Percentiles rank a stretch among this genome's conserved stretches.
Evolutionary conservation across 2,329 filamentous ascomycete species (phyloP).

Genomic region (Penicillium sclerotiorum): DNA sequence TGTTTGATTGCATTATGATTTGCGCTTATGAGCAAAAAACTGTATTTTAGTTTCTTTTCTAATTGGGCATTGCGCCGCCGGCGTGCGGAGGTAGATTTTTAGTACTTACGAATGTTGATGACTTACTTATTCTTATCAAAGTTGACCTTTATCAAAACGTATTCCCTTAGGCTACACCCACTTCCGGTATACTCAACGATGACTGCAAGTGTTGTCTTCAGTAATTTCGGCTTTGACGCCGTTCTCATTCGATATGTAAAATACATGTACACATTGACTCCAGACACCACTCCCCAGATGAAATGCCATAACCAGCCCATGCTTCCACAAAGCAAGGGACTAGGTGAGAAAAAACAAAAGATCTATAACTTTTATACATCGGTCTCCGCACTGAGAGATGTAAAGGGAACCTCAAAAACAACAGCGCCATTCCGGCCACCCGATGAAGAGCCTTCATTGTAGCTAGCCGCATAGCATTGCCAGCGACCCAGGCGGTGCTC

Average conservation of each 20-base stretch:
- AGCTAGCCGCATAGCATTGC: slow-evolving; percentile 56
- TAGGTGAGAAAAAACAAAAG: slow-evolving; percentile 2
- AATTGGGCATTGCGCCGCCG: too few species aligned
- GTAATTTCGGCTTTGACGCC: neutral
- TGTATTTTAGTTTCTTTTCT: too few species aligned
- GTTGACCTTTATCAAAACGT: too few species aligned
- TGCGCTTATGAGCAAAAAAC: too few species aligned
- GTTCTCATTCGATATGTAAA: slow-evolving; percentile 11
- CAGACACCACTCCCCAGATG: slow-evolving; percentile 21
- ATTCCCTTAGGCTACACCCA: too few species aligned
- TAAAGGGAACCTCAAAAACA: slow-evolving; percentile 75
- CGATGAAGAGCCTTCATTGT: slow-evolving; percentile 33
- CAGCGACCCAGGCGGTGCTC: slow-evolving; percentile 85
- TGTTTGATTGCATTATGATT: neutral
- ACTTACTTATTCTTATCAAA: too few species aligned
- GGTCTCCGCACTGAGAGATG: slow-evolving; percentile 21
- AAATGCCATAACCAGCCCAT: slow-evolving; percentile 5
- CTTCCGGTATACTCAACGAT: too few species aligned
- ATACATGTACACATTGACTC: slow-evolving; percentile 24
- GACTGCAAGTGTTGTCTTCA: neutral
- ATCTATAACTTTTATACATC: slow-evolving; percentile 24
- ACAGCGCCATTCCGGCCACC: slow-evolving; percentile 78
- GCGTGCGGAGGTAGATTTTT: too few species aligned
- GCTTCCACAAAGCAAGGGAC: slow-evolving; percentile 9
- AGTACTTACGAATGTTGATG: too few species aligned